phyloP scores from a whole-genome alignment of 192 early-diverging fungal genomes.

The Allomyces macrogynus region DNA sequence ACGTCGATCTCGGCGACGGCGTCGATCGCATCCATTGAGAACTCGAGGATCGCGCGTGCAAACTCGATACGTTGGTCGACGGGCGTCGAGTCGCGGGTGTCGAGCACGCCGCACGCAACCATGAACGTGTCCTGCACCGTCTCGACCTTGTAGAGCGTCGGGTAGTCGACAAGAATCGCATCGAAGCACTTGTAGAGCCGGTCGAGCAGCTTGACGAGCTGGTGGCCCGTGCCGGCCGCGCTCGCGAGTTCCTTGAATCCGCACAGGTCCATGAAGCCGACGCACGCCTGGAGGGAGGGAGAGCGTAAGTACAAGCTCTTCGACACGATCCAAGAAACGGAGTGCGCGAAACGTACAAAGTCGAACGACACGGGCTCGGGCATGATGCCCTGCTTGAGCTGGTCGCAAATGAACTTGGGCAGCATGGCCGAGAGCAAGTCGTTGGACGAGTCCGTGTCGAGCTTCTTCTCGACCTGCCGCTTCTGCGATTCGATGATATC shows the following conservation, averaged over 20 bases:
- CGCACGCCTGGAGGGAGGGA: not conserved
- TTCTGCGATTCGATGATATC: conserved; percentile 12
- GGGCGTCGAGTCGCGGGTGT: not conserved
- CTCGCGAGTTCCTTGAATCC: not conserved
- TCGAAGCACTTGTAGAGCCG: conserved; percentile 22
- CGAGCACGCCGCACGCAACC: not conserved
- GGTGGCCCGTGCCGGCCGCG: not conserved
- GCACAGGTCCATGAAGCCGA: not conserved
- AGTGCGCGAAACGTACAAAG: not conserved
- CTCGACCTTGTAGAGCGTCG: conserved; percentile 22
- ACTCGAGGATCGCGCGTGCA: not conserved
- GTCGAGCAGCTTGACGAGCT: conserved; percentile 21
- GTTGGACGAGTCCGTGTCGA: conserved; percentile 20
- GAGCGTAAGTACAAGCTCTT: no score
- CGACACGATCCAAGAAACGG: no score
- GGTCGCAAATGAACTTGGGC: conserved; percentile 3
- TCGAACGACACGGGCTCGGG: not conserved
- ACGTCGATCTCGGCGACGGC: not conserved
- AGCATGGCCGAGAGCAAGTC: conserved; percentile 21
- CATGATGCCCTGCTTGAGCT: not conserved
- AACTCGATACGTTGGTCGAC: not conserved
- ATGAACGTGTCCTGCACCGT: conserved; percentile 5
- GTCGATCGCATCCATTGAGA: not conserved
- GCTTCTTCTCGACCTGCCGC: not conserved
- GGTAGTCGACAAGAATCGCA: conserved; percentile 17